A percentile compares a stretch with the other conserved stretches of the same genome.
Evolutionary conservation across 2,329 filamentous ascomycete genomes (phyloP).

Genomic region (Ophiocordyceps sinensis): DNA sequence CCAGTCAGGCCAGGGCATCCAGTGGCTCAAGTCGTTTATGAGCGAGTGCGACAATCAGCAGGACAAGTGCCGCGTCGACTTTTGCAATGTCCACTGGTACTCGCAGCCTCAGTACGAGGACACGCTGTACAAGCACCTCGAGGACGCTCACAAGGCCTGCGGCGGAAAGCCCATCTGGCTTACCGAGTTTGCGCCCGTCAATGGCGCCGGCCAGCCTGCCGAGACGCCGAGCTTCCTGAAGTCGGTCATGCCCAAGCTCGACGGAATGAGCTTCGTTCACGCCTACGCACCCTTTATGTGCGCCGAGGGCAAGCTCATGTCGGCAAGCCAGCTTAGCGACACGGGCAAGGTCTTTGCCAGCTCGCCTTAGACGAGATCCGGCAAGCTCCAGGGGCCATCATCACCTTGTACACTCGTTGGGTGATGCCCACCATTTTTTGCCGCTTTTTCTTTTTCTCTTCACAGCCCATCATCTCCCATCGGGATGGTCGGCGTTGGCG

Average conservation of each 20-base stretch:
- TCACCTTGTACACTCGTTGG: conserved; percentile 23
- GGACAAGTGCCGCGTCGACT: conserved; percentile 37
- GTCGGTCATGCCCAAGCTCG: conserved; percentile 31
- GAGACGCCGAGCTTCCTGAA: conserved; percentile 28
- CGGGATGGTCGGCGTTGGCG: not conserved
- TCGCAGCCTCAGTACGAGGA: conserved; percentile 28
- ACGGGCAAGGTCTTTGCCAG: conserved; percentile 36
- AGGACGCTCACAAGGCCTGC: conserved; percentile 29
- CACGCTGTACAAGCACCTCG: conserved; percentile 40
- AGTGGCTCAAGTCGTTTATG: conserved; percentile 41
- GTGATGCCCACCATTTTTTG: conserved; percentile 10
- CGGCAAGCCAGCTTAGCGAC: conserved; percentile 25
- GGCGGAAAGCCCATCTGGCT: conserved; percentile 41
- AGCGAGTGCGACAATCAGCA: conserved; percentile 25
- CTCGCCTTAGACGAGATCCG: not conserved
- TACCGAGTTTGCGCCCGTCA: conserved; percentile 47
- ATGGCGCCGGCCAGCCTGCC: conserved; percentile 25
- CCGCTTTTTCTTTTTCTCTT: not conserved
- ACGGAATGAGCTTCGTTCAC: conserved; percentile 34
- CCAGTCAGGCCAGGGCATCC: conserved; percentile 31
- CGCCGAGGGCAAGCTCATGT: conserved; percentile 2
- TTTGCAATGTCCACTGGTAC: conserved; percentile 53
- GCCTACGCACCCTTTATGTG: conserved; percentile 46
- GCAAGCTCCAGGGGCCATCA: conserved; percentile 1
- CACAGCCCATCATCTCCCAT: not conserved